Base-by-base conservation (phyloP, 345 rosid species). In the Hypericum androsaemum region DNA sequence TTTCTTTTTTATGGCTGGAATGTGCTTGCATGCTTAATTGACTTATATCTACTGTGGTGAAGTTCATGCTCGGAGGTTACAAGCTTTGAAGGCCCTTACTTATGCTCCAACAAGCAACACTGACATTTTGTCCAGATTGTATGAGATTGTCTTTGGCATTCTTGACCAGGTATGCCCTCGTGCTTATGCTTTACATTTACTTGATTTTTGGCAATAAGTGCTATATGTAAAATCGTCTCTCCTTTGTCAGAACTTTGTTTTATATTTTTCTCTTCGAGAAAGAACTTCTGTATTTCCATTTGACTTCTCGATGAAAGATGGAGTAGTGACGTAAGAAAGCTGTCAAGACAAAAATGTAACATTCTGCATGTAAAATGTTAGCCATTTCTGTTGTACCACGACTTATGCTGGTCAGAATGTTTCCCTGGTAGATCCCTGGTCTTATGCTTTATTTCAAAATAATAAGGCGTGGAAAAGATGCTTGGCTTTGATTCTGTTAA, bases 61-160 rank as follows among this genome's bases (percentile, higher is more conserved):
- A 92, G 96, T 80, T 75, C 99, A 94, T 75, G 86, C 97, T 28
- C 82, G 95, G 60, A 85, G 97, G 64, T 62, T 88, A 64, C 99
- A 94, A 80, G 97, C 97, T 71, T 65, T 94, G 70, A 94, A 88
- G 84, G 99, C 99, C 64, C 89, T 94, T 65, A 88, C 95, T 35
- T 86, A 79, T 71, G 77, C 89, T 67, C 86, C 98, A 50, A 73
- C 90, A 59, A 83, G 78, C 80, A 88, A 70, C 74, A 69, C 75
- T 63, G 94, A 78, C 59, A 85, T 88, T 64, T 65, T 88, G 65
- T 73, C 89, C 63, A 77, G 72, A 71, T 68, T 94, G 81, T 94
- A 85, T 38, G 97, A 80, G 67, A 82, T 86, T 54, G 90, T 88
- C 51, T 94, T 94, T 70, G 95, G 81, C 67, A 79, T 94, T 69